These are phyloP conservation scores for Fusarium praegraminearum DNA, from an alignment of 2,329 filamentous ascomycete species.

Conservation along the genomic window DNA sequence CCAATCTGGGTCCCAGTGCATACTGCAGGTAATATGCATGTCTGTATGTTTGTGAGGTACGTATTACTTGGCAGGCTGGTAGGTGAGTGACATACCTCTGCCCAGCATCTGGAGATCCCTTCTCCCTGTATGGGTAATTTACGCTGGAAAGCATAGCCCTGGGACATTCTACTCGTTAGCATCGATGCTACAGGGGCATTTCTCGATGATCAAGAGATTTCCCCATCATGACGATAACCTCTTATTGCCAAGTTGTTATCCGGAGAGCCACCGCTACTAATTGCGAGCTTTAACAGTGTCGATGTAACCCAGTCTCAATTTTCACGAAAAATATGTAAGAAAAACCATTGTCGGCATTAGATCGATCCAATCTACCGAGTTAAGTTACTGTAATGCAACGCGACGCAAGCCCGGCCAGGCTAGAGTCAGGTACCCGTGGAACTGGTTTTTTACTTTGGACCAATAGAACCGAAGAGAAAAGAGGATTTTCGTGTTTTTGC, in stretches of 20 bases:
- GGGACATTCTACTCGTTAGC: background rate
- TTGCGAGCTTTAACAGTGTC: conserved; percentile 13
- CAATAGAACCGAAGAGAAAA: conserved; percentile 30
- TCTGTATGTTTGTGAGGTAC: background rate
- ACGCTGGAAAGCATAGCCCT: conserved; percentile 5
- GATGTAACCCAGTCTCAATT: conserved; percentile 36
- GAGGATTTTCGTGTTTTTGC: conserved; percentile 19
- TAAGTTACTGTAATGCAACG: conserved; percentile 15
- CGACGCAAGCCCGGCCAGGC: conserved; percentile 16
- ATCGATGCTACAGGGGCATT: conserved; percentile 13
- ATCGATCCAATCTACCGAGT: conserved; percentile 20
- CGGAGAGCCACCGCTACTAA: conserved; percentile 25
- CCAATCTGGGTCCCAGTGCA: background rate
- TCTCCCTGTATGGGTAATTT: conserved; percentile 10
- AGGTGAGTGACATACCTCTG: background rate
- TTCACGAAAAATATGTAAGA: conserved; percentile 14
- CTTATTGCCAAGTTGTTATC: background rate
- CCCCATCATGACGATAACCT: conserved; percentile 14
- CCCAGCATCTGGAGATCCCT: background rate
- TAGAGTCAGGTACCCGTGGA: conserved; percentile 42
- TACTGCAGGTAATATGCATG: background rate
- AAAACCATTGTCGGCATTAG: conserved; percentile 15
- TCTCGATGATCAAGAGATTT: conserved; percentile 25
- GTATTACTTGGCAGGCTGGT: background rate
- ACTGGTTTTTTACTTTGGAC: background rate